Evolutionary conservation across 1,139 yeast genomes (phyloP), one percentile per base, ranked within the genome.

Genomic region (Candida tropicalis): DNA sequence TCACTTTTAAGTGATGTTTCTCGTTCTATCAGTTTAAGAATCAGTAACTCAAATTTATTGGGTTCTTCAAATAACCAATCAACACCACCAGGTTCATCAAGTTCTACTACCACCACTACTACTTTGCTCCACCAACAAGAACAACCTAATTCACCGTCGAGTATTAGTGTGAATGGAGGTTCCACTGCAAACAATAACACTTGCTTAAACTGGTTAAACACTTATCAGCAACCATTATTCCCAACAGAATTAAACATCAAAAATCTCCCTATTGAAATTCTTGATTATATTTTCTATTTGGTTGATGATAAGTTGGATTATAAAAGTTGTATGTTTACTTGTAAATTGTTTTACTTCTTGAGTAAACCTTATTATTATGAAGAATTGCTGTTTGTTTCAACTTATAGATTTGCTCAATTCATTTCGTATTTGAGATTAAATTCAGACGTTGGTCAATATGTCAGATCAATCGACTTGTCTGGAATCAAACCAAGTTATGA

Each of bases 401-500:
- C 90, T 4, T 88, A 83, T 57, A 66, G 96, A 38, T 77, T 87
- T 44, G 93, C 87, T 1, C 96, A 87, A 61, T 82, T 88, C 56
- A 80, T 88, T 8, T 73, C 90, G 1, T 74, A 82, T 8, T 62
- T 88, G 15, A 68, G 86, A 36, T 66, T 76, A 40, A 77, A 77
- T 51, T 71, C 78, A 2, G 68, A 67, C 4, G 72, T 84, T 38
- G 91, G 91, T 0, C 57, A 58, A 15, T 69, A 73, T 46, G 86
- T 87, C 3, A 73, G 71, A 50, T 49, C 58, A 0, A 59, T 88
- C 35, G 87, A 87, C 55, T 61, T 88, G 22, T 82, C 90, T 0
- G 62, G 65, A 6, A 50, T 75, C 60, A 60, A 69, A 56, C 59
- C 81, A 59, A 72, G 77, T 8, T 85, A 84, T 26, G 59, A 66